These are phyloP conservation scores for Metarhizium rileyi DNA, from an alignment of 2,329 filamentous ascomycete species.

Conservation along the genomic window DNA sequence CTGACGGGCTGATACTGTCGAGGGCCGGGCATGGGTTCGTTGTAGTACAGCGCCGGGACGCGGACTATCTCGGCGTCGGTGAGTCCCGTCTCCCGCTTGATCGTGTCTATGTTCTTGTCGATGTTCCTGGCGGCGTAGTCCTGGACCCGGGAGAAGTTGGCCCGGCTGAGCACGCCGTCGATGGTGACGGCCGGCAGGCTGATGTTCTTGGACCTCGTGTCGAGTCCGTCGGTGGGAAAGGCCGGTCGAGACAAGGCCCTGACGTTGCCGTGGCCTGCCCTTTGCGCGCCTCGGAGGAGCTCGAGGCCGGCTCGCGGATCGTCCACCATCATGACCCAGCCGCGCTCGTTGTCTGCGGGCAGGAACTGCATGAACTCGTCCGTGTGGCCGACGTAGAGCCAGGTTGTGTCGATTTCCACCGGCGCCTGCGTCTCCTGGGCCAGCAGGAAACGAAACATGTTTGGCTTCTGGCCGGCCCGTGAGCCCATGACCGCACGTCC, in stretches of 20 bases:
- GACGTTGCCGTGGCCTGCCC: constrained; percentile 14
- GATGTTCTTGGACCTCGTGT: no score
- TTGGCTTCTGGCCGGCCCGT: constrained; percentile 1
- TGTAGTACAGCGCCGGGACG: constrained; percentile 14
- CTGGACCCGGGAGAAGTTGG: constrained; percentile 5
- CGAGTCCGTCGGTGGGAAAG: neutral
- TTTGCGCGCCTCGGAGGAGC: constrained; percentile 13
- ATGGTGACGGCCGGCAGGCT: constrained; percentile 1
- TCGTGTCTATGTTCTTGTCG: constrained; percentile 11
- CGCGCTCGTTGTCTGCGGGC: constrained; percentile 14
- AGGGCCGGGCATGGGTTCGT: neutral
- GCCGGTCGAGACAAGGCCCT: constrained; percentile 1
- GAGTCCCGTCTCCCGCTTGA: constrained; percentile 14
- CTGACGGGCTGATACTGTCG: neutral
- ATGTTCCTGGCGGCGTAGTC: constrained; percentile 8
- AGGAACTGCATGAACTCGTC: constrained; percentile 22
- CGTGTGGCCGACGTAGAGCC: constrained; percentile 17
- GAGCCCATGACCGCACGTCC: constrained; percentile 16
- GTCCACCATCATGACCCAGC: constrained; percentile 16
- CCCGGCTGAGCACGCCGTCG: constrained; percentile 1
- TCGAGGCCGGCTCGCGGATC: constrained; percentile 15
- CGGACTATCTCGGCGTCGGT: constrained; percentile 12
- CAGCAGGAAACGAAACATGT: constrained; percentile 17
- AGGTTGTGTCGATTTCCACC: constrained; percentile 19
- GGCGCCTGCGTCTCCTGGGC: constrained; percentile 25